Base-by-base conservation (phyloP, 345 rosid genomes). In the Lepidium aucheri region DNA sequence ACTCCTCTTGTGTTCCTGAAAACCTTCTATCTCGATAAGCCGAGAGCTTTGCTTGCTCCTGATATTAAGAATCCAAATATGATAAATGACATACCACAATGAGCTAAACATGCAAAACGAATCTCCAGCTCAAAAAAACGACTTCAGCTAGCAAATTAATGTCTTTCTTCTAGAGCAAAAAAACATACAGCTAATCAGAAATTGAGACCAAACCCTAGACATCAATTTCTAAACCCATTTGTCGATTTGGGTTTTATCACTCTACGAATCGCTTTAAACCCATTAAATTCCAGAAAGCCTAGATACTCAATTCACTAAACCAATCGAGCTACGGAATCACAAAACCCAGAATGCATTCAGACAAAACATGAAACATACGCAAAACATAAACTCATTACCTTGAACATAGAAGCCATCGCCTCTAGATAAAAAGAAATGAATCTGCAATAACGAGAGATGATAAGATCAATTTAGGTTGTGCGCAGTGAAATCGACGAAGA, bases 11-110 rank as follows among this genome's bases (percentile, higher is more conserved):
- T 4, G 86, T 72, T 9, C 99, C 99, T 3, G 82, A 76, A 53
- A 88, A 94, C 74, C 81, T 83, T 35, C 95, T 82, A 52, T 94
- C 99, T 35, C 97, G 72, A 70, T 90, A 94, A 5, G 88, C 96
- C 8, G 96, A 94, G 47, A 94, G 83, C 84, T 85, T 94, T 5
- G 80, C 51, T 49, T 68, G 95, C 45, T 90, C 97, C 99, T 94
- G 56, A 55, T 13, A 67, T 8, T 18, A 44, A 62, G 16, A 60
- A 5, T 3, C 16, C 11, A 63, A 9, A 59, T 2, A 7, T 3
- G 32, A 18, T 9, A 20, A 44, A 6, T 32, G 9, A 39, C 10
- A 54, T 17, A 1, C 36, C 35, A 17, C 34, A 61, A 60, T 41
- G 14, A 49, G 18, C 53, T 22, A 3, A n/a, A 20, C 0, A 35